Evolutionary conservation across 352 stramenopile species (phyloP), one percentile per base, ranked within the genome.

Genomic region (Pythium apleroticum): DNA sequence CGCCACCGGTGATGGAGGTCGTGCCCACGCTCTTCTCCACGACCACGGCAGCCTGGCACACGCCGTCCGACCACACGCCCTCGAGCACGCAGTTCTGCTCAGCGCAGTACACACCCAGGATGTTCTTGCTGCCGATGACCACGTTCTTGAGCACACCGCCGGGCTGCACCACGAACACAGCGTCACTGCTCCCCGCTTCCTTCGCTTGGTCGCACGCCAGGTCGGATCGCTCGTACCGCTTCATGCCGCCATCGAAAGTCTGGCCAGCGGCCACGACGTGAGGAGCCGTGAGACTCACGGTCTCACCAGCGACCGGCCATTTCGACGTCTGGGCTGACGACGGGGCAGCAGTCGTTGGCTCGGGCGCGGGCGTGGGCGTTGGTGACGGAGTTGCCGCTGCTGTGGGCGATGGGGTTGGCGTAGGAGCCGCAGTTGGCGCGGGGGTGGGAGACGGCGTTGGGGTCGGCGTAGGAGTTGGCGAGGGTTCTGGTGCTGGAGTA

Each of bases 161-260:
- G 2, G 77, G 69, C 60, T 88, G 67, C 11, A 90, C 68, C 59
- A 90, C 69, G 60, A 90, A 90, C 50, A 90, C 78, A 20, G 79
- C 81, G 66, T 79, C 80, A 31, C 57, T 64, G 37, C 57, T 68
- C 7, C 63, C 68, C 27, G 83, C 71, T 25, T 72, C 73, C 17
- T 68, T 68, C 7, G 58, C 64, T 4, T 69, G 65, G 63, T 75
- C 58, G 43, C 75, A 90, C 28, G 63, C 45, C 3, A 89, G 76
- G 25, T 88, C 76, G 48, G 72, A 78, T 55, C 81, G 79, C 46
- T 86, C 77, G 63, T 69, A 90, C 7, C 66, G 78, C 52, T 88
- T 86, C 74, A 88, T 86, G 11, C 68, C 80, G 5, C 81, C 79
- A 35, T 90, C 72, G 49, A 89, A 90, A 4, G 77, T 72, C 28